A percentile compares a stretch with the other conserved stretches of the same genome.
Conservation (phyloP, 2,329 filamentous ascomycete genomes). For the Arthroderma sp. region DNA sequence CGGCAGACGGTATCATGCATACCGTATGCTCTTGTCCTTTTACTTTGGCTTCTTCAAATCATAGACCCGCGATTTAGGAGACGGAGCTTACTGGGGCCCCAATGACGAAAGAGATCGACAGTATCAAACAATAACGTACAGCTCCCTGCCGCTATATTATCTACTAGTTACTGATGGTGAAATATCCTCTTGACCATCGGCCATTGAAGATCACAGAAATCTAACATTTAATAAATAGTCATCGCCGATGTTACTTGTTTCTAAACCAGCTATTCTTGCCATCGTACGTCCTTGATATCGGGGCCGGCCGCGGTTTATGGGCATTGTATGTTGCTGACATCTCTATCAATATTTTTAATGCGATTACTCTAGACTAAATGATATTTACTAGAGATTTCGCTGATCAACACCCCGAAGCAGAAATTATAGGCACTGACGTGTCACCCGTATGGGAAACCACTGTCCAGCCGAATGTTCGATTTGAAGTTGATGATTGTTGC, state of each 20-base stretch:
- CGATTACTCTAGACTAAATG: background rate
- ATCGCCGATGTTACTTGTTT: slow-evolving; percentile 16
- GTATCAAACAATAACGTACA: slow-evolving; percentile 13
- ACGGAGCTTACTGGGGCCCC: slow-evolving; percentile 17
- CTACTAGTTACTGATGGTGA: background rate
- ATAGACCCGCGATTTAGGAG: slow-evolving; percentile 8
- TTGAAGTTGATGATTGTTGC: slow-evolving; percentile 23
- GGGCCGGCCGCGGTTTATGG: slow-evolving; percentile 25
- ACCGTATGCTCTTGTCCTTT: slow-evolving; percentile 19
- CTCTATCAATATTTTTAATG: background rate
- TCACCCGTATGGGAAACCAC: slow-evolving; percentile 19
- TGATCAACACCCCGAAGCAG: slow-evolving; percentile 22
- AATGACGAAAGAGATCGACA: slow-evolving; percentile 15
- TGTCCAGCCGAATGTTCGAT: slow-evolving; percentile 19
- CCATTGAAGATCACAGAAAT: slow-evolving; percentile 5
- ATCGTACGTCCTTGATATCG: slow-evolving; percentile 5
- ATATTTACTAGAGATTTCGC: slow-evolving; percentile 24
- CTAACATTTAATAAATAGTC: slow-evolving; percentile 3
- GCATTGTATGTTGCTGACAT: slow-evolving; percentile 15
- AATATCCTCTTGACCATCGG: background rate
- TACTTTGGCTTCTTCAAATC: background rate
- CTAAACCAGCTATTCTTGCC: slow-evolving; percentile 14
- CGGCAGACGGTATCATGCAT: slow-evolving; percentile 20
- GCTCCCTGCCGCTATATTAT: background rate
- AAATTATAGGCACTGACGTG: slow-evolving; percentile 27